Evolutionary conservation across 2,329 filamentous ascomycete species (phyloP).

Genomic region (Gnomoniopsis smithogilvyi): DNA sequence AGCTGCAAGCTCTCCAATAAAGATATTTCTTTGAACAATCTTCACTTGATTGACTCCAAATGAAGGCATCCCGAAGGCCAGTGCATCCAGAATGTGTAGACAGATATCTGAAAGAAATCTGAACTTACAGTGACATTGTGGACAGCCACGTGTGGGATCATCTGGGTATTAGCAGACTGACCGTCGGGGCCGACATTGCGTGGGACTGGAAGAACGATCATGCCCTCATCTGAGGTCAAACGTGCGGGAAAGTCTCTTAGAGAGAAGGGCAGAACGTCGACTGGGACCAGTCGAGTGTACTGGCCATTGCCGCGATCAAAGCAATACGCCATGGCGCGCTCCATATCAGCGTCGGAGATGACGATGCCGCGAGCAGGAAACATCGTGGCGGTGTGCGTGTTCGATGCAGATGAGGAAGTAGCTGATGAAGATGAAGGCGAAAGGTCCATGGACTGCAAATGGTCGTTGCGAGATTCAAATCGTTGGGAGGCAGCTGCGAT

Average conservation of each 20-base stretch:
- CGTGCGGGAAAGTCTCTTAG: slow-evolving; percentile 40
- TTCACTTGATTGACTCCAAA: not conserved
- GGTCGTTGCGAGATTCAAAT: not conserved
- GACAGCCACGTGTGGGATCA: slow-evolving; percentile 23
- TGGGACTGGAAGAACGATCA: slow-evolving; percentile 46
- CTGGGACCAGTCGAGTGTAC: slow-evolving; percentile 53
- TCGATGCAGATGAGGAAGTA: not conserved
- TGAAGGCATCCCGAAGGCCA: no score
- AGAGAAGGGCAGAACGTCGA: slow-evolving; percentile 45
- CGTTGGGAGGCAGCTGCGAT: not conserved
- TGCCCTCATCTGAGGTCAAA: slow-evolving; percentile 36
- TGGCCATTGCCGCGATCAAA: slow-evolving; percentile 51
- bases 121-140: slow-evolving; percentile 35
- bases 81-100: no score
- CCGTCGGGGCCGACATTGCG: slow-evolving; percentile 34
- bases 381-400: slow-evolving; percentile 1
- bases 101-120: not conserved
- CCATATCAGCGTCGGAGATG: slow-evolving; percentile 23
- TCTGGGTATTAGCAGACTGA: slow-evolving; percentile 34
- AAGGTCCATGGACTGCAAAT: not conserved
- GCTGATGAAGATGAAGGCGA: not conserved
- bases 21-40: no score
- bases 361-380: slow-evolving; percentile 5
- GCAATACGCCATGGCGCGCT: slow-evolving; percentile 44
- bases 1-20: no score